A percentile compares a stretch with the other conserved stretches of the same genome.
These are phyloP conservation scores for Phytophthora aleatoria DNA, from an alignment of 352 stramenopile genomes.

Conservation along the genomic window DNA sequence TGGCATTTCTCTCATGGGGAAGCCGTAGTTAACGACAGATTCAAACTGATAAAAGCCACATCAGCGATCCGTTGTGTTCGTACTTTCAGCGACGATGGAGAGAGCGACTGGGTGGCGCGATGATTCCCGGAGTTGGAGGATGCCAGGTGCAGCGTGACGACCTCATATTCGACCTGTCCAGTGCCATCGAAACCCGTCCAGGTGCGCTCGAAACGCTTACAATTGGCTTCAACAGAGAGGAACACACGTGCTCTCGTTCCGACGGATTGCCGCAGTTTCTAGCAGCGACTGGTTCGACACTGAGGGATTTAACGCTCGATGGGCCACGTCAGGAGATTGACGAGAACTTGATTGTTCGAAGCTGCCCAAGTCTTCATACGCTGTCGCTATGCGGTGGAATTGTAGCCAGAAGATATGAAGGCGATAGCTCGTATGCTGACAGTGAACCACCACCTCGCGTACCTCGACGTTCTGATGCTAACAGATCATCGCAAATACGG, in stretches of 20 bases:
- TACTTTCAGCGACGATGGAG: too few species aligned
- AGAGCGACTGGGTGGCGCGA: neutral
- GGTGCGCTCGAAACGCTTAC: neutral
- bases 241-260: neutral
- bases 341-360: conserved; percentile 2
- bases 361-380: conserved; percentile 8
- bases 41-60: too few species aligned
- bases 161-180: neutral
- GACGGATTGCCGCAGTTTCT: neutral
- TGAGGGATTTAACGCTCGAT: neutral
- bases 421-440: conserved; percentile 4
- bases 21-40: too few species aligned
- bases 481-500: neutral
- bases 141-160: neutral
- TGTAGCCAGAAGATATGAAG: conserved; percentile 7
- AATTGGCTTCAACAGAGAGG: neutral
- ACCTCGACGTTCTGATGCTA: conserved; percentile 12
- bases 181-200: neutral
- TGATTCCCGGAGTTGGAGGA: neutral
- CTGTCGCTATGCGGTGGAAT: conserved; percentile 5
- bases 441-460: conserved; percentile 11
- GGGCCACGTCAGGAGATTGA: neutral
- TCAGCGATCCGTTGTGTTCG: too few species aligned
- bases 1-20: too few species aligned
- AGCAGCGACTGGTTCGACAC: neutral